Evolutionary conservation across 1,139 yeast species (phyloP).

Genomic region (Arxiozyma slooffiae): DNA sequence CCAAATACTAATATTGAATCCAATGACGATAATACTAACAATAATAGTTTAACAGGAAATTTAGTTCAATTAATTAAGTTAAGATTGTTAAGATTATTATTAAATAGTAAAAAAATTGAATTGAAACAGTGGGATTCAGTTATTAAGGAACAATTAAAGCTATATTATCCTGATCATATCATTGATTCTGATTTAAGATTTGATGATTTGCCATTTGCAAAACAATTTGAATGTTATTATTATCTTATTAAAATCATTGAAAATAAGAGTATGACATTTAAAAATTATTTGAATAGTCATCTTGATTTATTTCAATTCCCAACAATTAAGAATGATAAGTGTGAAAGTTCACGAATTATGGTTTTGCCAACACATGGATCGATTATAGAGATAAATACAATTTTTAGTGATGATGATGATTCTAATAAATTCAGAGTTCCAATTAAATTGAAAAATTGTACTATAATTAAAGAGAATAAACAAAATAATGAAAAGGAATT

Average conservation of each 20-base stretch:
- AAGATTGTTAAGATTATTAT: conserved; percentile 34
- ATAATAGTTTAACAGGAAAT: conserved; percentile 14
- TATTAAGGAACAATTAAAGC: conserved; percentile 33
- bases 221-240: conserved; percentile 41
- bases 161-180: neutral
- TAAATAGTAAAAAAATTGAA: conserved; percentile 26
- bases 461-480: conserved; percentile 17
- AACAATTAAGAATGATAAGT: conserved; percentile 11
- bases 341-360: conserved; percentile 21
- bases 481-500: conserved; percentile 15
- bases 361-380: conserved; percentile 29
- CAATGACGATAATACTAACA: conserved; percentile 7
- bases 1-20: neutral
- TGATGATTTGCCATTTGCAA: conserved; percentile 34
- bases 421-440: conserved; percentile 18
- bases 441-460: conserved; percentile 25
- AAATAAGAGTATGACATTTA: conserved; percentile 26
- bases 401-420: conserved; percentile 3
- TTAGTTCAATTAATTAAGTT: conserved; percentile 23
- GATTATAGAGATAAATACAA: conserved; percentile 14
- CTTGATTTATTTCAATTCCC: conserved; percentile 24
- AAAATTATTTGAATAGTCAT: conserved; percentile 30
- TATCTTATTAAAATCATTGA: conserved; percentile 34
- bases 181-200: conserved; percentile 26
- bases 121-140: conserved; percentile 38